Percentiles rank a stretch among this genome's conserved stretches.
Evolutionary conservation across 1,139 yeast genomes (phyloP).

Genomic region (Lodderomyces metapsilosis): DNA sequence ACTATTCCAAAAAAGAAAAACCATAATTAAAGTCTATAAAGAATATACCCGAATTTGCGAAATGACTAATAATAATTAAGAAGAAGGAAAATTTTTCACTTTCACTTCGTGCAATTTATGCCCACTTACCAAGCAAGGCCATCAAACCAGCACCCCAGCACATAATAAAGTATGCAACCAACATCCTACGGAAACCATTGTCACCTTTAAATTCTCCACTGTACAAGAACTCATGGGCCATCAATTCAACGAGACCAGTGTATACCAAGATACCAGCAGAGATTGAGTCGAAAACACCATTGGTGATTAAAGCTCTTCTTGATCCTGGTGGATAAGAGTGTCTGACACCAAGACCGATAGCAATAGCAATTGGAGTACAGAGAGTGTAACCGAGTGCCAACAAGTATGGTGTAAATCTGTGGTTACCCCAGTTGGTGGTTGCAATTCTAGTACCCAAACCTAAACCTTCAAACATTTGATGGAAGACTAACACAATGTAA

Average conservation of each 20-base stretch:
- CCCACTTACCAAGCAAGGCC: conserved; percentile 90
- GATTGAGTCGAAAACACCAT: conserved; percentile 78
- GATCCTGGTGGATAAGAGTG: conserved; percentile 60
- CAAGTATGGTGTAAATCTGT: conserved; percentile 54
- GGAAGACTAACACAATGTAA: conserved; percentile 81
- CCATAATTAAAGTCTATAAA: background rate
- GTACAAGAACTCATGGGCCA: conserved; percentile 86
- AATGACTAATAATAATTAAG: too few relatives aligned
- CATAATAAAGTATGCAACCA: conserved; percentile 43
- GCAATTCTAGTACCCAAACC: conserved; percentile 90
- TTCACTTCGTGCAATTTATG: too few relatives aligned
- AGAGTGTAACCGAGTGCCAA: conserved; percentile 60
- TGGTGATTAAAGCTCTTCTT: conserved; percentile 62
- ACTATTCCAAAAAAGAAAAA: background rate
- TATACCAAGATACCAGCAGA: conserved; percentile 85
- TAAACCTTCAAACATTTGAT: conserved; percentile 89
- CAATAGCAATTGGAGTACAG: conserved; percentile 83
- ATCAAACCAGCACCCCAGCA: conserved; percentile 75
- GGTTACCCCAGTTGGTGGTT: conserved; percentile 62
- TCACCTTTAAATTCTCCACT: conserved; percentile 59
- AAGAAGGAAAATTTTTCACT: too few relatives aligned
- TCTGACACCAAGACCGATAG: conserved; percentile 84
- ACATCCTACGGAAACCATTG: conserved; percentile 39
- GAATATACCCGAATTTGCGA: background rate
- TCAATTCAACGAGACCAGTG: conserved; percentile 81